A percentile compares a stretch with the other conserved stretches of the same genome.
Evolutionary conservation across 148 eudicot species (phyloP).

Genomic region (Chenopodium berlandieri): DNA sequence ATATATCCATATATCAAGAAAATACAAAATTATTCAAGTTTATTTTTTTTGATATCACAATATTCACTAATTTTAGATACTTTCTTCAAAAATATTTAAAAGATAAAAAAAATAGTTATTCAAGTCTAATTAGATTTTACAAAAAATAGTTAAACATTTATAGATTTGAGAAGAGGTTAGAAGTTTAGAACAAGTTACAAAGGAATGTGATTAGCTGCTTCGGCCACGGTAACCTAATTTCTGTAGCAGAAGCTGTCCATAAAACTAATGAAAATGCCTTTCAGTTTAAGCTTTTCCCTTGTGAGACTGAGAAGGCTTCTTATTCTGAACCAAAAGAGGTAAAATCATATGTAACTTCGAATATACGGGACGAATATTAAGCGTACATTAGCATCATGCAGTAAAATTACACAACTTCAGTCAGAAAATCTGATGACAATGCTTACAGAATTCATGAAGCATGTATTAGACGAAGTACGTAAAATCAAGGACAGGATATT

Average conservation of each 20-base stretch:
- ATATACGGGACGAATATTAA: no score
- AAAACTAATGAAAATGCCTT: neutral
- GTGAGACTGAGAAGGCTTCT: neutral
- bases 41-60: no score
- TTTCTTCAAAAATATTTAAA: no score
- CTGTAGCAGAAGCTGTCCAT: conserved; percentile 4
- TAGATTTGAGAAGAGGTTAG: conserved; percentile 18
- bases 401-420: no score
- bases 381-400: no score
- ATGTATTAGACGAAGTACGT: neutral
- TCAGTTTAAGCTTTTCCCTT: conserved; percentile 5
- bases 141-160: neutral
- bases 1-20: no score
- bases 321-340: conserved; percentile 12
- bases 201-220: neutral
- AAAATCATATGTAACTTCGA: neutral
- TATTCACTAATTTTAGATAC: no score
- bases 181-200: neutral
- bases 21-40: no score
- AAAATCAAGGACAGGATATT: neutral
- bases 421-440: no score
- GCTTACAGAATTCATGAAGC: neutral
- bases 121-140: neutral
- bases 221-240: neutral
- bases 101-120: neutral